These are phyloP conservation scores for Carallia brachiata DNA, from an alignment of 345 rosid genomes.

Conservation along the genomic window DNA sequence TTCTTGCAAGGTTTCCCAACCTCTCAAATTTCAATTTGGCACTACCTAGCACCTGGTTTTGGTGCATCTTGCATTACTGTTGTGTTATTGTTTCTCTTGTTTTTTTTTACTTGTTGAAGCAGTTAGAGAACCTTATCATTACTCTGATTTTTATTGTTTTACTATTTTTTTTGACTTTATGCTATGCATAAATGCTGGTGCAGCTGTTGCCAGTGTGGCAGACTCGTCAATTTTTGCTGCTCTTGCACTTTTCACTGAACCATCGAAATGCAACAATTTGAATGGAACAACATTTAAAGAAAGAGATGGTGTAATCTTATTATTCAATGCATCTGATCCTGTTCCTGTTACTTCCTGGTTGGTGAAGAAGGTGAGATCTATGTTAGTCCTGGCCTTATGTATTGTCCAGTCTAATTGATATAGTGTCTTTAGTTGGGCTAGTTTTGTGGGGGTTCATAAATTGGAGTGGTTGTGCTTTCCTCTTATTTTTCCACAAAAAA, in stretches of 20 bases:
- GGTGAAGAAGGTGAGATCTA: constrained; percentile 59
- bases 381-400: background rate
- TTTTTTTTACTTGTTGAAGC: background rate
- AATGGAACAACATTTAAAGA: constrained; percentile 38
- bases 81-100: background rate
- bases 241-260: constrained; percentile 59
- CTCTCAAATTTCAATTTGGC: background rate
- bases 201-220: constrained; percentile 63
- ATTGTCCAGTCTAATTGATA: background rate
- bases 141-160: too few species aligned
- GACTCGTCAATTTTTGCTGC: constrained; percentile 64
- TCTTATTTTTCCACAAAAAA: too few species aligned
- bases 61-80: too few species aligned
- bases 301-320: constrained; percentile 72
- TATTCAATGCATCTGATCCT: constrained; percentile 62
- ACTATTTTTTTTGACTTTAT: background rate
- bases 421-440: background rate
- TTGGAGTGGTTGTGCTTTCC: too few species aligned
- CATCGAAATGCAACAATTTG: constrained; percentile 27
- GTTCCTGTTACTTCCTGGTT: constrained; percentile 77
- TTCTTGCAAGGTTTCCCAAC: too few species aligned
- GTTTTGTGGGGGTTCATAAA: background rate
- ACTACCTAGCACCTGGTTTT: too few species aligned
- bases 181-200: constrained; percentile 17
- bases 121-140: background rate